Evolutionary conservation across 2,329 filamentous ascomycete genomes (phyloP).

Genomic region (Fusarium brachygibbosum): DNA sequence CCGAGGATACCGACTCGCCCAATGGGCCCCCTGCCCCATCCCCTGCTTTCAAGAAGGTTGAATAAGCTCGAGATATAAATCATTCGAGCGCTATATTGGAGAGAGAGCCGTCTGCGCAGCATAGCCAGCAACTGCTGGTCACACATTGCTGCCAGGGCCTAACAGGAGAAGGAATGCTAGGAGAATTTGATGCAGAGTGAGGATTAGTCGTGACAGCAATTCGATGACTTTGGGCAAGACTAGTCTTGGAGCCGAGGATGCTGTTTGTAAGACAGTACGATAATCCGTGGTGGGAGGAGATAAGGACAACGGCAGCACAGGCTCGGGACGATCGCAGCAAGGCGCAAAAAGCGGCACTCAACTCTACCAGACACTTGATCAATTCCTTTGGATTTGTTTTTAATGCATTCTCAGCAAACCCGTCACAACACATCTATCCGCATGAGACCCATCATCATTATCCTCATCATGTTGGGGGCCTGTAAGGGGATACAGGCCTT

Average conservation of each 20-base stretch:
- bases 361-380: slow-evolving; percentile 48
- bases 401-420: slow-evolving; percentile 45
- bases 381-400: slow-evolving; percentile 43
- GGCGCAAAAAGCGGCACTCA: slow-evolving; percentile 47
- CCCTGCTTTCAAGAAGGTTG: slow-evolving; percentile 55
- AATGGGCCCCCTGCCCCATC: slow-evolving; percentile 55
- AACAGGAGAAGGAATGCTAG: slow-evolving; percentile 35
- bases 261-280: slow-evolving; percentile 15
- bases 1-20: slow-evolving; percentile 59
- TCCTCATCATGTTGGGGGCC: slow-evolving; percentile 37
- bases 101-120: neutral
- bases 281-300: slow-evolving; percentile 9
- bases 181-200: slow-evolving; percentile 40
- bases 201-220: slow-evolving; percentile 41
- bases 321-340: slow-evolving; percentile 31
- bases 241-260: slow-evolving; percentile 2
- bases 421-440: slow-evolving; percentile 6
- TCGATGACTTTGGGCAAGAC: slow-evolving; percentile 12
- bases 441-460: slow-evolving; percentile 14
- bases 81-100: slow-evolving; percentile 10
- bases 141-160: neutral
- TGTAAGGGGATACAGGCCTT: slow-evolving; percentile 13
- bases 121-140: slow-evolving; percentile 2
- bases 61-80: slow-evolving; percentile 34
- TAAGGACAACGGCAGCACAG: slow-evolving; percentile 9